Percentiles rank a stretch among this genome's conserved stretches.
phyloP scores from a whole-genome alignment of 2,329 filamentous ascomycete species.

The Trichophyton verrucosum region DNA sequence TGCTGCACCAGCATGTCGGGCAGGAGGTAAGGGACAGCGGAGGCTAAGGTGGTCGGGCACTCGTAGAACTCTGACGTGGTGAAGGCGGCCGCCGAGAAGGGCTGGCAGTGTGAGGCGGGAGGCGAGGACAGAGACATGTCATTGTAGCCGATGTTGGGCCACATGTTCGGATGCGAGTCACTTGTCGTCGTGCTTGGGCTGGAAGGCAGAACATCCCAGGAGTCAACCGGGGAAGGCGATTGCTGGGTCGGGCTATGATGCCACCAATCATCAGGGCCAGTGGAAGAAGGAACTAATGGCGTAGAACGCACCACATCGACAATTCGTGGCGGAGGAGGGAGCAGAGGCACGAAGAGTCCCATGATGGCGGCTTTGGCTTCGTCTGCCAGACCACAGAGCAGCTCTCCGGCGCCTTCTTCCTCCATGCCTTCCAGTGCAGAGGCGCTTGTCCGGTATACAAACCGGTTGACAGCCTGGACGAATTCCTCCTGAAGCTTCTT shows the following conservation, averaged over 20 bases:
- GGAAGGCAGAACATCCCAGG: conserved; percentile 84
- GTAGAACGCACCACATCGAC: conserved; percentile 81
- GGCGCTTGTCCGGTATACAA: conserved; percentile 82
- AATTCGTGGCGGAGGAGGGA: conserved; percentile 76
- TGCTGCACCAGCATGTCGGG: conserved; percentile 77
- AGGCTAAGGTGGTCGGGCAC: conserved; percentile 51
- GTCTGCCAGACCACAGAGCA: conserved; percentile 80
- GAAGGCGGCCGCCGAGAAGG: conserved; percentile 57
- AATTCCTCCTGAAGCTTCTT: conserved; percentile 98
- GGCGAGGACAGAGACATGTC: conserved; percentile 62
- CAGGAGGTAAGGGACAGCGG: conserved; percentile 64
- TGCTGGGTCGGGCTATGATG: conserved; percentile 53
- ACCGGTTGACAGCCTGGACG: conserved; percentile 91
- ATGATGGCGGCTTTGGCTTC: conserved; percentile 83
- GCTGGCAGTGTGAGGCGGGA: conserved; percentile 66
- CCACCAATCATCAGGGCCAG: conserved; percentile 66
- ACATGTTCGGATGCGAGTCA: conserved; percentile 61
- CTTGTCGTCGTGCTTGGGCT: conserved; percentile 62
- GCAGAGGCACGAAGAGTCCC: conserved; percentile 69
- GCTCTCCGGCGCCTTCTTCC: conserved; percentile 88
- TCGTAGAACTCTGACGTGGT: conserved; percentile 57
- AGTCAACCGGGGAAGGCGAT: conserved; percentile 60
- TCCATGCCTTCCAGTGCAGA: conserved; percentile 87
- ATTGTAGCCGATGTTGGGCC: conserved; percentile 61
- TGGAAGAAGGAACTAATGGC: conserved; percentile 72